Conservation (phyloP, 169 alveolate species). For the Plasmodium gallinaceum region DNA sequence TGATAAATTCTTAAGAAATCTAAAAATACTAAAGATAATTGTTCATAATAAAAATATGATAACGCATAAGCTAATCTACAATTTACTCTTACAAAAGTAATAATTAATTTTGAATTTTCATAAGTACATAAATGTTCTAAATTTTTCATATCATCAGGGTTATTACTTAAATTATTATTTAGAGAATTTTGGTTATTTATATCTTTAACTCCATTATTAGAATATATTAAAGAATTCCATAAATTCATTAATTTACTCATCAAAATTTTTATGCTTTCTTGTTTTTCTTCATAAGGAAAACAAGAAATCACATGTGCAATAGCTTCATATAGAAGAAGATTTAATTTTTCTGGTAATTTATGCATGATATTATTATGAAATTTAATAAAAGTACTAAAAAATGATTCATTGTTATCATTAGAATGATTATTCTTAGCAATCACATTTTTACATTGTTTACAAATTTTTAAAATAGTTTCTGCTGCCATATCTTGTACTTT, state of each 20-base stretch:
- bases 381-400: constrained; percentile 79
- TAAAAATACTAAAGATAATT: constrained; percentile 50
- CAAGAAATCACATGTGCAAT: constrained; percentile 75
- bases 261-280: constrained; percentile 68
- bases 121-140: constrained; percentile 69
- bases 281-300: constrained; percentile 75
- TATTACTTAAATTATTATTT: not conserved
- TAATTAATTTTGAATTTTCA: constrained; percentile 69
- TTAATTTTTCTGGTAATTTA: constrained; percentile 64
- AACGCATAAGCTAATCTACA: constrained; percentile 77
- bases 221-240: constrained; percentile 52
- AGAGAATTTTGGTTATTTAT: constrained; percentile 13
- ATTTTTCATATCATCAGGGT: constrained; percentile 35
- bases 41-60: constrained; percentile 71
- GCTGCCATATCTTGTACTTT: constrained; percentile 99
- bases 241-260: constrained; percentile 70
- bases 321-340: constrained; percentile 51
- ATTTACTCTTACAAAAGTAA: constrained; percentile 72
- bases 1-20: constrained; percentile 84
- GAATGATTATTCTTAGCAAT: constrained; percentile 84
- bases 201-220: constrained; percentile 59
- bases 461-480: constrained; percentile 96
- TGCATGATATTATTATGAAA: constrained; percentile 67
- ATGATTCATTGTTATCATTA: constrained; percentile 81
- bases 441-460: constrained; percentile 93